These are phyloP conservation scores for Phytophthora ohioensis DNA, from an alignment of 352 stramenopile species.

Conservation along the genomic window DNA sequence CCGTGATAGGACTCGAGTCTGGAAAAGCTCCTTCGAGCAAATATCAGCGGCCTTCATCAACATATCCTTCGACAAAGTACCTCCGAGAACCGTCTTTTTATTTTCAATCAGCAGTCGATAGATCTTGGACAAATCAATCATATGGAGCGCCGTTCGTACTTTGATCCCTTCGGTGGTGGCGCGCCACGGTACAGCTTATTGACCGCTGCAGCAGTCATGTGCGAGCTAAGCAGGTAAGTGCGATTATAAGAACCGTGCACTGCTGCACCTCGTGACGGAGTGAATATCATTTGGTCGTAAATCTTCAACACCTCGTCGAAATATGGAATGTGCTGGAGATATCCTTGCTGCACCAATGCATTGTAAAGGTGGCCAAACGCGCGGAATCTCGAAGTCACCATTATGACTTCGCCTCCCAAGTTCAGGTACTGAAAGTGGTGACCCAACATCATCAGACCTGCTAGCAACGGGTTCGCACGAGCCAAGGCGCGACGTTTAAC, in stretches of 20 bases:
- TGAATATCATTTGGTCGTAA: slow-evolving; percentile 43
- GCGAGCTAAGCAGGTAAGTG: slow-evolving; percentile 36
- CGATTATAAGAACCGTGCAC: slow-evolving; percentile 34
- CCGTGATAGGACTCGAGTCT: slow-evolving; percentile 42
- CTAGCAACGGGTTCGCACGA: slow-evolving; percentile 42
- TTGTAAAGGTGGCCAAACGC: slow-evolving; percentile 46
- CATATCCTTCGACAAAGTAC: slow-evolving; percentile 26
- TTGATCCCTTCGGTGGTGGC: slow-evolving; percentile 17
- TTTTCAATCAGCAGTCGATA: slow-evolving; percentile 33
- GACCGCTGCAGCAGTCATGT: slow-evolving; percentile 33
- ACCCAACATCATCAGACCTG: slow-evolving; percentile 36
- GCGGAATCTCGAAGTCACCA: slow-evolving; percentile 39
- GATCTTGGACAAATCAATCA: slow-evolving; percentile 34
- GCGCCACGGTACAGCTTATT: slow-evolving; percentile 32
- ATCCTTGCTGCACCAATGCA: slow-evolving; percentile 28
- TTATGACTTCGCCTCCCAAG: slow-evolving; percentile 31
- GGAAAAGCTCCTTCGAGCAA: slow-evolving; percentile 33
- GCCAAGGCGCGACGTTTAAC: slow-evolving; percentile 16
- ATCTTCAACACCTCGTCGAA: slow-evolving; percentile 39
- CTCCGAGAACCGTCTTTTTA: slow-evolving; percentile 32
- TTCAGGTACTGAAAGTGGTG: slow-evolving; percentile 36
- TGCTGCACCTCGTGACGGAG: slow-evolving; percentile 34
- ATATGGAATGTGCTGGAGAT: slow-evolving; percentile 36
- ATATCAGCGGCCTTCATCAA: slow-evolving; percentile 34
- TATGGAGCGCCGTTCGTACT: slow-evolving; percentile 32